These are phyloP conservation scores for Rhytidiadelphus loreus DNA, from an alignment of 225 moss, liverwort and hornwort species.

Conservation along the genomic window DNA sequence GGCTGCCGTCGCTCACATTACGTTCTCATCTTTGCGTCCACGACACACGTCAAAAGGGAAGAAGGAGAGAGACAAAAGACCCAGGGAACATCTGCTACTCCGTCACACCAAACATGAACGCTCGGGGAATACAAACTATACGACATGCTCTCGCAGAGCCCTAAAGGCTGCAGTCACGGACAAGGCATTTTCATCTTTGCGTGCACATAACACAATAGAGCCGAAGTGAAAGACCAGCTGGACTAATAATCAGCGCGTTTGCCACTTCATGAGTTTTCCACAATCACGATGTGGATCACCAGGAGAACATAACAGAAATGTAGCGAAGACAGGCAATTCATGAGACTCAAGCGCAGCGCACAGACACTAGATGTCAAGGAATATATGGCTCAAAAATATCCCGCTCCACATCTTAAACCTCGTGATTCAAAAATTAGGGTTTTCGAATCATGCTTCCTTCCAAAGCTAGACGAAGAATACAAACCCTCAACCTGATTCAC, in stretches of 20 bases:
- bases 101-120: not conserved
- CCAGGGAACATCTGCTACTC: rapidly evolving
- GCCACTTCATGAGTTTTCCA: not conserved
- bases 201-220: not conserved
- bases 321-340: too few species aligned
- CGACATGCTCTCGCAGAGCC: not conserved
- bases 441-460: not conserved
- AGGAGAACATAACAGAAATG: too few species aligned
- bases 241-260: not conserved
- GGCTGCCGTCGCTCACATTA: not conserved
- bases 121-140: slow-evolving; percentile 1
- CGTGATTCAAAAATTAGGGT: not conserved
- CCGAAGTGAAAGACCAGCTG: too few species aligned
- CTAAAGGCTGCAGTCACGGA: not conserved
- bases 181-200: slow-evolving; percentile 1
- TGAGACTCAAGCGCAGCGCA: not conserved
- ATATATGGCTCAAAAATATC: not conserved
- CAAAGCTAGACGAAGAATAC: not conserved
- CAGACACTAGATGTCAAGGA: not conserved
- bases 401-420: not conserved
- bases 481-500: not conserved
- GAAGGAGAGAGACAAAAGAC: not conserved
- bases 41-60: not conserved
- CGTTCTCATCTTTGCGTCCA: slow-evolving; percentile 4
- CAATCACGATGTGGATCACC: too few species aligned